A percentile compares a stretch with the other conserved stretches of the same genome.
Evolutionary conservation across 805 yeast genomes (phyloP).

Genomic region (Candida tammaniensis): DNA sequence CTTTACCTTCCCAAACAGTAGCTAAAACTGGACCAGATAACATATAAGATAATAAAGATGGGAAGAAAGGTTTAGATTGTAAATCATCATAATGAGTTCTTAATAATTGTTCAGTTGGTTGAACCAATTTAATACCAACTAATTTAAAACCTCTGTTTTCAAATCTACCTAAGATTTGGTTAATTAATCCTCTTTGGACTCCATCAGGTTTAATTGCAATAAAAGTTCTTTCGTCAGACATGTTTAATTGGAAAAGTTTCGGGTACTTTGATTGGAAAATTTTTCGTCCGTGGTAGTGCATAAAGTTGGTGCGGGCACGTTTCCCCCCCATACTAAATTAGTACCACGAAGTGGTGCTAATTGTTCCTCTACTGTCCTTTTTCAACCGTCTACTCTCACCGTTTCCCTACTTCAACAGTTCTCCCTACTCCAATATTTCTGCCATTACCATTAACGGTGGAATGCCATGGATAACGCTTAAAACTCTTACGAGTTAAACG

Average conservation of each 20-base stretch:
- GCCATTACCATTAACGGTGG: too few species aligned
- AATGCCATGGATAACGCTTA: too few species aligned
- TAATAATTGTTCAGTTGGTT: slow-evolving; percentile 83
- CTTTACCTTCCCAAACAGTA: slow-evolving; percentile 99
- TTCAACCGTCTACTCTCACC: not conserved
- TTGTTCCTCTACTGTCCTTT: not conserved
- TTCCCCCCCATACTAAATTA: too few species aligned
- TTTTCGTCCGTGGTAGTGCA: slow-evolving; percentile 4
- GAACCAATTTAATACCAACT: slow-evolving; percentile 89
- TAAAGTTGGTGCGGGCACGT: slow-evolving; percentile 6
- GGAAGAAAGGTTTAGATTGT: slow-evolving; percentile 96
- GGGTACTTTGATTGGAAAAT: slow-evolving; percentile 9
- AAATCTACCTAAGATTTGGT: slow-evolving; percentile 88
- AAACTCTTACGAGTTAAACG: too few species aligned
- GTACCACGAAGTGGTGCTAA: too few species aligned
- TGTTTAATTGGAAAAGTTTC: slow-evolving; percentile 15
- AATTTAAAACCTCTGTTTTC: slow-evolving; percentile 97
- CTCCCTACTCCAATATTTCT: too few species aligned
- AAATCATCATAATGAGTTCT: slow-evolving; percentile 95
- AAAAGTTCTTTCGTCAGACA: slow-evolving; percentile 83
- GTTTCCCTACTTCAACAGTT: too few species aligned
- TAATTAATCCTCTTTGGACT: slow-evolving; percentile 97
- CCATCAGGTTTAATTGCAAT: slow-evolving; percentile 98
- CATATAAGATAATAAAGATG: slow-evolving; percentile 95
- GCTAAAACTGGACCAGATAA: slow-evolving; percentile 97